phyloP scores from a whole-genome alignment of 768 basidiomycete genomes.

The Trametes cinnabarina region DNA sequence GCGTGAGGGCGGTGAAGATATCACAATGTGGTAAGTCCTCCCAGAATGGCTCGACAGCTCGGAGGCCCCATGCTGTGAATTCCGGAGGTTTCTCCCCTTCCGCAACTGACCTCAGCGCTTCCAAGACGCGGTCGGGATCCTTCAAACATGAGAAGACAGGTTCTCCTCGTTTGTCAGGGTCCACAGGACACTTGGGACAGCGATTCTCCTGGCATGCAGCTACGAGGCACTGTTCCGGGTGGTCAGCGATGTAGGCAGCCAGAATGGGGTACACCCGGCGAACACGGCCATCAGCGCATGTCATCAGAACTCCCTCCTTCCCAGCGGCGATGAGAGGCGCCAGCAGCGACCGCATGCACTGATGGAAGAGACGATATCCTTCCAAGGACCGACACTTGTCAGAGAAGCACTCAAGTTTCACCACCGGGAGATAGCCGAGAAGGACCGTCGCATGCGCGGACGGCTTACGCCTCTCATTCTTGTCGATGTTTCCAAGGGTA shows the following conservation, averaged over 20 bases:
- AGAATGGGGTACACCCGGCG: slow-evolving; percentile 38
- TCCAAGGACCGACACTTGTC: slow-evolving; percentile 10
- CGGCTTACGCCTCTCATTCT: slow-evolving; percentile 21
- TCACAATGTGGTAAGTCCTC: background rate
- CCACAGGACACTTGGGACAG: slow-evolving; percentile 32
- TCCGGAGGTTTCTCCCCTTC: slow-evolving; percentile 1
- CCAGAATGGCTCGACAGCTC: slow-evolving; percentile 39
- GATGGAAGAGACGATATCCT: slow-evolving; percentile 3
- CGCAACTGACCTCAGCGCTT: background rate
- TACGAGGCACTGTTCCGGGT: slow-evolving; percentile 45
- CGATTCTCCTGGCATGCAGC: slow-evolving; percentile 23
- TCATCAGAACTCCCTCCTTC: no score
- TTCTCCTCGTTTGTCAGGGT: slow-evolving; percentile 22
- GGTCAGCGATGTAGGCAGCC: slow-evolving; percentile 39
- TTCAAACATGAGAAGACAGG: slow-evolving; percentile 3
- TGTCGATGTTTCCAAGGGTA: slow-evolving; percentile 32
- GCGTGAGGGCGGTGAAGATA: slow-evolving; percentile 29
- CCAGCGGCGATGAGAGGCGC: no score
- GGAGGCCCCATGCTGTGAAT: slow-evolving; percentile 15
- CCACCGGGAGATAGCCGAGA: slow-evolving; percentile 32
- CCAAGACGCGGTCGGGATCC: background rate
- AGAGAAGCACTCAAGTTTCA: slow-evolving; percentile 29
- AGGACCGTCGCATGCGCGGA: slow-evolving; percentile 21
- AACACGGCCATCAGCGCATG: background rate
- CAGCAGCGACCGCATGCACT: no score